These are phyloP conservation scores for Biancaea sappan DNA, from an alignment of 306 rosid species.

Conservation along the genomic window DNA sequence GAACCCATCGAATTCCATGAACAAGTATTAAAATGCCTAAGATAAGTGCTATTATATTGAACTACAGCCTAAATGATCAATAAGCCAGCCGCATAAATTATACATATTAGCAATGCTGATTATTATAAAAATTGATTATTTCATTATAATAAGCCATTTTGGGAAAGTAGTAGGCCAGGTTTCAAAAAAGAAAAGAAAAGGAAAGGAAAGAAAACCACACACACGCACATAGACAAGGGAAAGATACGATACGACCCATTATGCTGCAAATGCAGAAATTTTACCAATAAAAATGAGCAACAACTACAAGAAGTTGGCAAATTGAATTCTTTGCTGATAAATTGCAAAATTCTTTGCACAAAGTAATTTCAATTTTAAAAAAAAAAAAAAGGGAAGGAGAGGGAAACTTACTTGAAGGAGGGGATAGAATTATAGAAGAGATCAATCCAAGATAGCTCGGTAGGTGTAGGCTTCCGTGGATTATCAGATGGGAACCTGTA, in stretches of 20 bases:
- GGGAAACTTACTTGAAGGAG: slow-evolving; percentile 66
- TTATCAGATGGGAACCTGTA: slow-evolving; percentile 83
- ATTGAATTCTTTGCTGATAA: not conserved
- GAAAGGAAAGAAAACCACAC: not conserved
- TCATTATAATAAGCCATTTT: not conserved
- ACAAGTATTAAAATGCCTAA: not conserved
- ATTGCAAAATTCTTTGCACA: slow-evolving; percentile 2
- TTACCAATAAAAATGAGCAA: not conserved
- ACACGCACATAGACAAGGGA: too few relatives aligned
- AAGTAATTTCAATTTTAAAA: not conserved
- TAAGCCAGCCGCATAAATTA: not conserved
- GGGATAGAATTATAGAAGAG: slow-evolving; percentile 67
- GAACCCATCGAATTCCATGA: not conserved
- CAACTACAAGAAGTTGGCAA: not conserved
- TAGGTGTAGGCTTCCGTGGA: slow-evolving; percentile 67
- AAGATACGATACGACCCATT: not conserved
- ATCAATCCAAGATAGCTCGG: slow-evolving; percentile 83
- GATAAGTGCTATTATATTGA: not conserved
- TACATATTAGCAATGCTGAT: not conserved
- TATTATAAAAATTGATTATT: not conserved
- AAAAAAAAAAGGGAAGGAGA: not conserved
- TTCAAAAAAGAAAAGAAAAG: too few relatives aligned
- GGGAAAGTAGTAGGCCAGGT: not conserved
- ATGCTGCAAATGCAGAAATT: not conserved
- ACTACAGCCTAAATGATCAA: not conserved